Base-by-base conservation (phyloP, 306 rosid species). In the Rosa lucieae region DNA sequence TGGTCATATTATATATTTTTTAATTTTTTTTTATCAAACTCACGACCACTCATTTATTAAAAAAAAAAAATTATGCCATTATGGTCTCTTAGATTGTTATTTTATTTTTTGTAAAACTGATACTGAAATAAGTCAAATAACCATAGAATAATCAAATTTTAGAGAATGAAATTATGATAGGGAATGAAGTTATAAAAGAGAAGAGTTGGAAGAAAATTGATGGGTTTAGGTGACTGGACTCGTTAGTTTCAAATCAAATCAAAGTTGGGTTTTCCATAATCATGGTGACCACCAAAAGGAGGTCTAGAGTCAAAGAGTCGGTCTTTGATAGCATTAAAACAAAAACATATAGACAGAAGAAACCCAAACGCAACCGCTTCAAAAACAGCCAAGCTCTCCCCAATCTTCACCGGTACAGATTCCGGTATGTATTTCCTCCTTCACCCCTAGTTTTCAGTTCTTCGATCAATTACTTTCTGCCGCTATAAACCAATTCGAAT, bases 381-480 rank as follows among this genome's bases (percentile, higher is more conserved):
- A 8, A 21, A 23, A 47, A 18, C 53, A 56, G 2, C 69, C 0
- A 23, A 74, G 20, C 56, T 67, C 23, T 7, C 44, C 70, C 58
- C 56, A 29, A 3, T 62, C 40, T 14, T 26, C 70, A 5, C 10
- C 35, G 26, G 32, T 44, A 14, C 70, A 15, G 70, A 1, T 63
- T 44, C 78, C 59, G 78, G 78, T 63, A 35, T 9, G 3, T 75
- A 3, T 59, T 43, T 75, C 70, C 70, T 75, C 59, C 40, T 74
- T 20, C 53, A 3, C 21, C 23, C 21, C 29, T 18, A 23, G 5
- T 49, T 10, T 23, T 43, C 15, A 5, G 0, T 58, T 39, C 40
- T 62, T 62, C 71, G 0, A 29, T 75, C 42, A 5, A 9, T 46
- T 44, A 17, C 14, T 62, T 23, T 75, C 18, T 3, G 17, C 44